Evolutionary conservation across 2,329 filamentous ascomycete species (phyloP), one percentile per base, ranked within the genome.

Genomic region (Lachnellula arida): DNA sequence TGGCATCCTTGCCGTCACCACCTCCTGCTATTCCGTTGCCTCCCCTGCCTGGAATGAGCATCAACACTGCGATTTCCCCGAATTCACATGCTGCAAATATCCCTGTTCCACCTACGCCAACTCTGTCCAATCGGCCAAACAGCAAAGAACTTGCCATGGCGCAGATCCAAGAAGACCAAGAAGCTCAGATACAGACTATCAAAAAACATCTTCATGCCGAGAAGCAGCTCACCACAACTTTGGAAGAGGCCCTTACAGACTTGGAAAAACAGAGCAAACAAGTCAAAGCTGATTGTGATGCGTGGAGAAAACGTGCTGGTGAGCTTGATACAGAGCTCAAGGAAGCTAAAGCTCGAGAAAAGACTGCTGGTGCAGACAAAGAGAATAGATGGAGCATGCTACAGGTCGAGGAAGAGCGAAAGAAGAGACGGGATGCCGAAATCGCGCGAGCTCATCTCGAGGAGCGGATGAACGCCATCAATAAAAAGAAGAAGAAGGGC

Each of bases 121-220:
- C 71, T 72, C 82, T 67, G 73, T 83, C 64, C 74, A 86, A 84
- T 43, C 80, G 91, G 11, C 90, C 92, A 57, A 80, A 84, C 17
- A 95, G 91, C 78, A 95, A 94, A 71, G 91, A 96, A 55, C 79
- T 86, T 42, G 78, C 76, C 51, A 81, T 87, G 57, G 83, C 86
- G 49, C 92, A 97, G 67, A 81, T 96, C 62, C 84, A 93, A 58
- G 93, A 97, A 68, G 94, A 99, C 66, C 92, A 97, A 71, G 94
- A 99, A 71, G 89, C 90, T 44, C 91, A 92, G 61, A 95, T 99
- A 69, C 87, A 89, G 58, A 95, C 91, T 6, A 96, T 99, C 60
- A 93, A 99, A 78, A 97, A 97, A 77, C 91, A 97, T 69, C 81
- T 99, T 23, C 88, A 89, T 62, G 94, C 94, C 3, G 94, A 99